These are phyloP conservation scores for Acorus calamus DNA, from an alignment of 106 monocot species.

Conservation along the genomic window DNA sequence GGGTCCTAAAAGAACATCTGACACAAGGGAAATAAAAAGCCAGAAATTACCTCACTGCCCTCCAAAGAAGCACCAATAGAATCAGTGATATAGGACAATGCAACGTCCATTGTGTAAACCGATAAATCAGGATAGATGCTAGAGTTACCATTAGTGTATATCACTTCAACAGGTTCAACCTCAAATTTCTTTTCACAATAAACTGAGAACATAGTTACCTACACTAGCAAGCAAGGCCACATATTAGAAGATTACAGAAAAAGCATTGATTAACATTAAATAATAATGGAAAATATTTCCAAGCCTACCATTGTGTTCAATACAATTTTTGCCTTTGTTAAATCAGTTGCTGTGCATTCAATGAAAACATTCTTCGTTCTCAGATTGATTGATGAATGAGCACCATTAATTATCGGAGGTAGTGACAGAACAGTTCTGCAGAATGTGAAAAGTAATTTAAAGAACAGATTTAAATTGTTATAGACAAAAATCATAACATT, in stretches of 20 bases:
- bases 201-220: constrained; percentile 97
- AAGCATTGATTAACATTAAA: not conserved
- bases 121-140: constrained; percentile 78
- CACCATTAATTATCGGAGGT: constrained; percentile 96
- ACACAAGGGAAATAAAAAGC: not conserved
- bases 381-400: constrained; percentile 82
- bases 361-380: constrained; percentile 86
- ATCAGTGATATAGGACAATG: constrained; percentile 44
- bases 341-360: constrained; percentile 95
- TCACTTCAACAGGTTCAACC: constrained; percentile 85
- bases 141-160: constrained; percentile 44
- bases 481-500: no score
- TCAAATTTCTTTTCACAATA: constrained; percentile 86
- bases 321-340: constrained; percentile 93
- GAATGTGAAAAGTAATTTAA: not conserved
- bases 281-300: no score
- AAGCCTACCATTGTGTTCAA: constrained; percentile 80
- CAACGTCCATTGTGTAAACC: constrained; percentile 50
- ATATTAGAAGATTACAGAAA: not conserved
- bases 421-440: constrained; percentile 73
- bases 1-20: not conserved
- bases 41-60: constrained; percentile 45
- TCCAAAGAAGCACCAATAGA: constrained; percentile 64
- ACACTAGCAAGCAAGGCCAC: not conserved
- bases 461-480: no score